Base-by-base conservation (phyloP, 1,139 yeast genomes). In the Sugiyamaella sp. region DNA sequence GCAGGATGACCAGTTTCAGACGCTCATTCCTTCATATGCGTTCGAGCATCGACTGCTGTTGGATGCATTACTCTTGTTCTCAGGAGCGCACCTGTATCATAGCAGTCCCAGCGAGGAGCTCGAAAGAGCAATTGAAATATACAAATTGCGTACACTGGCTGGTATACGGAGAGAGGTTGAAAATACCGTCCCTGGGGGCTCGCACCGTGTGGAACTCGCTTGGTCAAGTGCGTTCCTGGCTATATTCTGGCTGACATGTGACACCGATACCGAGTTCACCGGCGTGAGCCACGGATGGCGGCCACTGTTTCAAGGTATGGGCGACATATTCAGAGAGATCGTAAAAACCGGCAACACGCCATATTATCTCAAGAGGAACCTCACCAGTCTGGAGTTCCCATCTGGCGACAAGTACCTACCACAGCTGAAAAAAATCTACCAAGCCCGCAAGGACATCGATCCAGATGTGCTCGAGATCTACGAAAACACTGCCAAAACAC, bases 21-120 rank as follows among this genome's bases (percentile, higher is more conserved):
- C 16, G 2, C 46, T 44, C n/a, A 27, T 54, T 2, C 54, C 57
- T 2, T 22, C 14, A 8, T 14, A 41, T 16, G 57, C 47, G 4
- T 49, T 56, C 40, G 38, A 46, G 17, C 40, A 52, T 22, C 41
- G 57, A 10, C 22, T 52, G 6, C 20, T 56, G 33, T 22, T 53
- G 24, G 56, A 56, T 42, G 21, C 53, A 3, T 25, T 56, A 17
- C 24, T 51, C 14, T 40, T 56, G 38, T 27, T 56, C 2, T 32
- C 59, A 4, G 53, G 54, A 8, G 55, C 57, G 3, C 59, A 56
- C 45, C 16, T 44, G 5, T 37, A 54, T 16, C 49, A 56, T 29
- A 35, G 4, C 1, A 27, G 21, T 14, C 54, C 56, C 1, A 16
- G 21, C 17, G 52, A 39, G 4, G 21, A 43, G 8, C 22, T 25